phyloP scores from a whole-genome alignment of 495 filamentous ascomycete genomes.

The Aspergillus olivimuriae region DNA sequence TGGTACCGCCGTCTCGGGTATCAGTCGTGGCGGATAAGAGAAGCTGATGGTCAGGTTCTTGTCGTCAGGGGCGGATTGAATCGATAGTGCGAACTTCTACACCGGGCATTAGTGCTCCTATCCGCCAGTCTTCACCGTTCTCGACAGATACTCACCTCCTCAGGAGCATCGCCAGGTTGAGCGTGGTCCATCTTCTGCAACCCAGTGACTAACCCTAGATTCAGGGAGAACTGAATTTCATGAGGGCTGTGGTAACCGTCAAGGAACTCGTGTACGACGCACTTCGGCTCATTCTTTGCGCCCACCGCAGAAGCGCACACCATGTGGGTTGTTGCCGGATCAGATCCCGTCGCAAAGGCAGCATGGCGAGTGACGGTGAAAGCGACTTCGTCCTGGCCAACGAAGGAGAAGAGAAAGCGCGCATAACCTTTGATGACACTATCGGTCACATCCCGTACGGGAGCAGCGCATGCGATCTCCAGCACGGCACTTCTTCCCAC shows the following conservation, averaged over 20 bases:
- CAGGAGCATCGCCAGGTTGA: constrained; percentile 15
- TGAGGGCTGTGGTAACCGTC: constrained; percentile 7
- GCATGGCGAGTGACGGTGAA: constrained; percentile 10
- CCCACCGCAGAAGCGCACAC: constrained; percentile 10
- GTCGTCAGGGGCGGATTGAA: not conserved
- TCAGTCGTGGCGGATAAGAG: constrained; percentile 13
- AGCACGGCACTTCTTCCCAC: constrained; percentile 6
- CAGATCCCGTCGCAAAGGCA: constrained; percentile 1
- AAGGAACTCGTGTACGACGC: constrained; percentile 7
- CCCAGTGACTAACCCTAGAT: no score
- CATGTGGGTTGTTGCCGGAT: not conserved
- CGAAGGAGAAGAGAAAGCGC: constrained; percentile 15
- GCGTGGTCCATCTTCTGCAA: constrained; percentile 1
- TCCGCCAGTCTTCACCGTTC: no score
- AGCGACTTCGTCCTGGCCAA: constrained; percentile 18
- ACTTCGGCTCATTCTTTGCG: not conserved
- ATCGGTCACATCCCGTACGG: constrained; percentile 6
- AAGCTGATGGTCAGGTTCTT: constrained; percentile 10
- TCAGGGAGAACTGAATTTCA: constrained; percentile 17
- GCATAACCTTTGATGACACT: constrained; percentile 16
- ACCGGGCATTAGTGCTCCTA: not conserved
- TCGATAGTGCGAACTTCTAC: constrained; percentile 11
- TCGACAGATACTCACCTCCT: no score
- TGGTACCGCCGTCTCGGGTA: constrained; percentile 12
- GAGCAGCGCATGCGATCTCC: constrained; percentile 9